These are phyloP conservation scores for Hortaea werneckii DNA, from an alignment of 2,329 filamentous ascomycete genomes.

Conservation along the genomic window DNA sequence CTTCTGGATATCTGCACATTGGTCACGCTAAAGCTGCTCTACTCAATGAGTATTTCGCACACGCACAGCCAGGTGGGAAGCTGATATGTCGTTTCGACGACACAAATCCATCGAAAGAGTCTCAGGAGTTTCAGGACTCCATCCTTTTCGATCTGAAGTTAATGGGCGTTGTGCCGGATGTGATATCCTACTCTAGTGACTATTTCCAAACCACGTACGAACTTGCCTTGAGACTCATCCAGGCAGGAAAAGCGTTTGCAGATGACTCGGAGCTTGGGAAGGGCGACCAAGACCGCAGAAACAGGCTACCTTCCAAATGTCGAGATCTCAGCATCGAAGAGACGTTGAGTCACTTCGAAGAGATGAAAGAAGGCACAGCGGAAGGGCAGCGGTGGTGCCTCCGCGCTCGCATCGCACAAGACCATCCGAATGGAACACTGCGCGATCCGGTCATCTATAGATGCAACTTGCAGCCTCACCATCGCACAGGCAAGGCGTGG, in stretches of 20 bases:
- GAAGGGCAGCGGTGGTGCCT: too few relatives aligned
- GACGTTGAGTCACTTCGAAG: slow-evolving; percentile 37
- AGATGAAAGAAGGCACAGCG: slow-evolving; percentile 63
- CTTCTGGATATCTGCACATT: slow-evolving; percentile 87
- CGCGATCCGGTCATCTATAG: slow-evolving; percentile 75
- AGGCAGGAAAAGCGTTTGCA: slow-evolving; percentile 61
- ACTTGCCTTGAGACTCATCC: slow-evolving; percentile 74
- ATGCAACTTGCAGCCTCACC: slow-evolving; percentile 43
- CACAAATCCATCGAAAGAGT: slow-evolving; percentile 77
- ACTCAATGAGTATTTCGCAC: slow-evolving; percentile 91
- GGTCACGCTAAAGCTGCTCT: slow-evolving; percentile 93
- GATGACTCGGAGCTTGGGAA: slow-evolving; percentile 52
- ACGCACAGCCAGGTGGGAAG: slow-evolving; percentile 61
- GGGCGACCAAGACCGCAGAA: too few relatives aligned
- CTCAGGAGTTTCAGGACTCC: slow-evolving; percentile 75
- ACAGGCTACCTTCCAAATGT: too few relatives aligned
- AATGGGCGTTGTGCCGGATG: slow-evolving; percentile 66
- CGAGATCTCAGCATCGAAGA: too few relatives aligned
- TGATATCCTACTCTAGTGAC: slow-evolving; percentile 80
- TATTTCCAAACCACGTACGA: slow-evolving; percentile 83
- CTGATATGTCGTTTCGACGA: slow-evolving; percentile 79
- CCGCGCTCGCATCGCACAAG: too few relatives aligned
- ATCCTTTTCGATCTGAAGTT: slow-evolving; percentile 81
- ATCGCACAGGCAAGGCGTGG: slow-evolving; percentile 74
- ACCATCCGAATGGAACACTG: slow-evolving; percentile 51